Base-by-base conservation (phyloP, 1,139 yeast genomes). In the Torulaspora globosa region DNA sequence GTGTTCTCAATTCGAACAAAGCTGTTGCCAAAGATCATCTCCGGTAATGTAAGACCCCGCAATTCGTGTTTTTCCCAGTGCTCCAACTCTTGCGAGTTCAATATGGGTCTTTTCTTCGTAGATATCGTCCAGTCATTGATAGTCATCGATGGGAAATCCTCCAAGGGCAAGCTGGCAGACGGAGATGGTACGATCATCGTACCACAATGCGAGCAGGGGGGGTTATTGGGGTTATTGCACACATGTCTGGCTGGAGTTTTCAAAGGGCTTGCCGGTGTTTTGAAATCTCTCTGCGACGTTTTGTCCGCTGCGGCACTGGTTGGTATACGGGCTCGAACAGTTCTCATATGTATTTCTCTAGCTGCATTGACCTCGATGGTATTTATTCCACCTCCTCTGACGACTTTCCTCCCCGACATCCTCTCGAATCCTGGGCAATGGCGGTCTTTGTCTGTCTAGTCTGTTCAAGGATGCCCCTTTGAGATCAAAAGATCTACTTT, bases 1-100 rank as follows among this genome's bases (percentile, higher is more conserved):
- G 58, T 53, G 55, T 77, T 72, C 55, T 62, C 62, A 7, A 87
- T 62, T 42, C 71, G 73, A n/a, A 89, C 81, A 49, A 69, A 67
- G 62, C 86, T 90, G 55, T 86, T 81, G n/a, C 97, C 97, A 69
- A 92, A 92, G 12, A 92, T 89, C 98, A 92, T 92, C 63, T 92
- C 99, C 0, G 99, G 99, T 43, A 92, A 69, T 0, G 97, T 96
- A 54, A 92, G 79, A 9, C 80, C 80, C 48, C 84, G 74, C 46
- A 76, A 65, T 37, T 54, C 46, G 5, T 75, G 78, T 6, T 53
- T 58, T 49, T 80, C 84, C 56, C 84, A 75, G 9, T 69, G 69
- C 50, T 89, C 97, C 48, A 92, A 76, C 62, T 89, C 96, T 2
- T 69, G 71, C 1, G 92, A 74, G 53, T 78, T 82, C 49, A 88